Conservation (phyloP, 2,329 filamentous ascomycete species). For the Exophiala viscosa region DNA sequence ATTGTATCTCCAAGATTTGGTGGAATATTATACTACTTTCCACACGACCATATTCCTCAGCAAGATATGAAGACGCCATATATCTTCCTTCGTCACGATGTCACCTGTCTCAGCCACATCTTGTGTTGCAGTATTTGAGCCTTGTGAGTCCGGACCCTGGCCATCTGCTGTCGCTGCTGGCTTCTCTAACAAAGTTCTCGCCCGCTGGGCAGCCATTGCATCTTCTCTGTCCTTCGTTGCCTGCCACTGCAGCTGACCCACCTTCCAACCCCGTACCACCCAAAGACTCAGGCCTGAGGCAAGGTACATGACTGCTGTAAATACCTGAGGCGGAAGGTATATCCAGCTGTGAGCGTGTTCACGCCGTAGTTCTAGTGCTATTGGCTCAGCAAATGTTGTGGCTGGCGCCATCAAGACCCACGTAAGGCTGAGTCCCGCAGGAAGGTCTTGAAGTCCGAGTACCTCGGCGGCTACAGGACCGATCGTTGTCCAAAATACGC, state of each 20-base stretch:
- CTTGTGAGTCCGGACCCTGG: no score
- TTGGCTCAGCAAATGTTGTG: slow-evolving; percentile 49
- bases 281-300: slow-evolving; percentile 49
- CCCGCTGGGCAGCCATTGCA: neutral
- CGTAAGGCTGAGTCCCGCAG: slow-evolving; percentile 55
- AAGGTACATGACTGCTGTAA: slow-evolving; percentile 60
- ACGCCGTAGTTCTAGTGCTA: slow-evolving; percentile 57
- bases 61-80: no score
- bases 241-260: slow-evolving; percentile 32
- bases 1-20: no score
- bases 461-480: slow-evolving; percentile 60
- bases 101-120: no score
- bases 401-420: slow-evolving; percentile 58
- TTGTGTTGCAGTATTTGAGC: no score
- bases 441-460: slow-evolving; percentile 56
- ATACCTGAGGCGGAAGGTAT: slow-evolving; percentile 48
- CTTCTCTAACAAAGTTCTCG: neutral
- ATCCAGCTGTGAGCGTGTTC: slow-evolving; percentile 28
- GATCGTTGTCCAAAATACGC: slow-evolving; percentile 58
- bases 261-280: slow-evolving; percentile 41
- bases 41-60: no score
- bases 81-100: no score
- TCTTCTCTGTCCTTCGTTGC: slow-evolving; percentile 5
- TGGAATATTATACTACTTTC: no score
- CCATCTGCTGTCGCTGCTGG: no score